These are phyloP conservation scores for Flueggea neowawraea DNA, from an alignment of 441 rosid species.

Conservation along the genomic window DNA sequence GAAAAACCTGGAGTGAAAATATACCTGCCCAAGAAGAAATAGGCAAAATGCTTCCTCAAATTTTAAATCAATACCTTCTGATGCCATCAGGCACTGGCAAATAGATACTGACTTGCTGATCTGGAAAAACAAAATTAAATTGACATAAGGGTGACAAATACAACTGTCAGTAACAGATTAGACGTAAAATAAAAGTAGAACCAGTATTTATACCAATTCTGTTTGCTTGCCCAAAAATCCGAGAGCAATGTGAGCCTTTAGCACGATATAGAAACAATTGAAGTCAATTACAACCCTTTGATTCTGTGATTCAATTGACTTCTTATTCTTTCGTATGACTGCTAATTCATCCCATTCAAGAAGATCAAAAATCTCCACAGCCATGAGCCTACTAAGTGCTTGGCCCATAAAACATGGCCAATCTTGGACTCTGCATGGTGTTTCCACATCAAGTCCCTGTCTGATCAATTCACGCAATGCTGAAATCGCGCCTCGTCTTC, in stretches of 20 bases:
- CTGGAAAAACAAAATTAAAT: constrained; percentile 34
- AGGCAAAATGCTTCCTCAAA: constrained; percentile 82
- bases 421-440: constrained; percentile 80
- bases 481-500: constrained; percentile 85
- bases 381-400: constrained; percentile 74
- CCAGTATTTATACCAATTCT: constrained; percentile 48
- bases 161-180: not conserved
- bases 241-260: constrained; percentile 82
- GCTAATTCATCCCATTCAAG: constrained; percentile 89
- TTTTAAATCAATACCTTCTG: constrained; percentile 82
- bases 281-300: constrained; percentile 86
- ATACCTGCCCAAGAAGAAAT: constrained; percentile 89
- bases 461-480: constrained; percentile 84
- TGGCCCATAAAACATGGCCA: constrained; percentile 81
- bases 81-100: constrained; percentile 76
- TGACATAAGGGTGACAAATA: constrained; percentile 12
- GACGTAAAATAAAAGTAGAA: not conserved
- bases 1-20: constrained; percentile 9
- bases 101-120: constrained; percentile 69
- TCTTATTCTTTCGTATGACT: constrained; percentile 69
- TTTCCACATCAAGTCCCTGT: constrained; percentile 92
- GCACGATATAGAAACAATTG: constrained; percentile 62
- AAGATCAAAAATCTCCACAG: constrained; percentile 82
- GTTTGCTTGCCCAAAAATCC: constrained; percentile 82
- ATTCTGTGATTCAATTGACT: constrained; percentile 90